Evolutionary conservation across 495 filamentous ascomycete species (phyloP), one percentile per base, ranked within the genome.

Genomic region (Xylaria venustula): DNA sequence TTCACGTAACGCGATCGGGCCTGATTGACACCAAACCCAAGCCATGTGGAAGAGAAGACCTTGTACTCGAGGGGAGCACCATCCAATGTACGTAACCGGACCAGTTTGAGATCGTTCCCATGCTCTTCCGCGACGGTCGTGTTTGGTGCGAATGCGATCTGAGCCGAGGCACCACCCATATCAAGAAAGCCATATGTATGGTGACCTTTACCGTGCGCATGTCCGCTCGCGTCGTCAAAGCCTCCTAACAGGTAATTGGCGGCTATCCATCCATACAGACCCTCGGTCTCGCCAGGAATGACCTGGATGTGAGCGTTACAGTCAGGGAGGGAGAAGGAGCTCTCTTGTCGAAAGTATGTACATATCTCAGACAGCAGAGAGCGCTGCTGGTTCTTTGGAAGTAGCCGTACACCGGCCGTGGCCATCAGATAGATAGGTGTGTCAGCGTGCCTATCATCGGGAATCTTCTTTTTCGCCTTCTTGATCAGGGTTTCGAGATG

Each of bases 151-250:
- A 99, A 99, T 6, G 94, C 94, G 65, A 99, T 97, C 71, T 98
- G 94, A 19, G 94, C 92, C 0, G 93, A 97, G 17, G 94, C 94
- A 17, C 94, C 94, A 25, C 94, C 94, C 94, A 99, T 98, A 71
- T 99, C 94, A 53, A 99, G 74, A 71, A 99, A 99, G 0, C 94
- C 94, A 72, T 98, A 99, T 0, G 94, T 99, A 67, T 94, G 90
- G 65, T 98, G 94, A 23, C 85, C 88, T 67, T 97, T 92, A 17
- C 92, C 92, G 63, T 86, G 84, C 19, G 73, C 70, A 64, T 95
- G 90, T 23, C 83, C 75, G 25, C 85, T 79, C 0, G 92, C 89
- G n/a, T 82, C 74, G 71, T 98, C 89, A 64, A 98, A 98, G 2
- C 91, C 91, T n/a, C 90, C 92, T 32, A 99, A 77, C 19, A 99